Evolutionary conservation across 345 rosid species (phyloP).

Genomic region (Eucalyptus urophylla): DNA sequence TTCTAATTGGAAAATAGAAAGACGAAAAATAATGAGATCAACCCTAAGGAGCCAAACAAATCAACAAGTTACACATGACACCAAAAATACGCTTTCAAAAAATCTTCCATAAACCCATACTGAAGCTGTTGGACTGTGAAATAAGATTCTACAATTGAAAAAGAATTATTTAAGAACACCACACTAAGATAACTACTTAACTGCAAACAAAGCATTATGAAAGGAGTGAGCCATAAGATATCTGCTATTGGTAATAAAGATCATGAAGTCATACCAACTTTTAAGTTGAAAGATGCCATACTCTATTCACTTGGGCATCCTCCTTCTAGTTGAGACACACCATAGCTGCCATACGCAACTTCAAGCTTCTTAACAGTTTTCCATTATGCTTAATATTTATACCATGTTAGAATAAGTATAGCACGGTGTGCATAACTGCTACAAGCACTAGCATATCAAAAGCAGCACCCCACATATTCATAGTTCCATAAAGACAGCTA

Average conservation of each 20-base stretch:
- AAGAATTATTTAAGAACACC: neutral
- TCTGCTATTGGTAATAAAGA: neutral
- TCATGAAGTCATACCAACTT: neutral
- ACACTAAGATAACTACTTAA: neutral
- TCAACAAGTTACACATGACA: neutral
- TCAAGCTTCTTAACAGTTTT: neutral
- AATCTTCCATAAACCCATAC: neutral
- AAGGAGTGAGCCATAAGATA: neutral
- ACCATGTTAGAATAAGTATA: neutral
- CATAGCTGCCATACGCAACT: neutral
- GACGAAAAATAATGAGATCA: neutral
- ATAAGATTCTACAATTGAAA: neutral
- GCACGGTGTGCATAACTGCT: neutral
- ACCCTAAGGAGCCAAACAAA: neutral
- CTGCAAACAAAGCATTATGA: neutral
- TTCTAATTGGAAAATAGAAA: neutral
- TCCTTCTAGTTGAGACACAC: neutral
- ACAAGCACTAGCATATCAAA: neutral
- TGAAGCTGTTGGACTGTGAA: neutral
- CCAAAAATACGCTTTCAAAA: neutral
- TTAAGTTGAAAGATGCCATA: neutral
- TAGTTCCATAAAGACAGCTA: neutral
- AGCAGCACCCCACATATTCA: neutral
- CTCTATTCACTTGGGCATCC: neutral
- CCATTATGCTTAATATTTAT: too few relatives aligned